A percentile compares a stretch with the other conserved stretches of the same genome.
Evolutionary conservation across 345 rosid genomes (phyloP).

Genomic region (Boechera retrofracta): DNA sequence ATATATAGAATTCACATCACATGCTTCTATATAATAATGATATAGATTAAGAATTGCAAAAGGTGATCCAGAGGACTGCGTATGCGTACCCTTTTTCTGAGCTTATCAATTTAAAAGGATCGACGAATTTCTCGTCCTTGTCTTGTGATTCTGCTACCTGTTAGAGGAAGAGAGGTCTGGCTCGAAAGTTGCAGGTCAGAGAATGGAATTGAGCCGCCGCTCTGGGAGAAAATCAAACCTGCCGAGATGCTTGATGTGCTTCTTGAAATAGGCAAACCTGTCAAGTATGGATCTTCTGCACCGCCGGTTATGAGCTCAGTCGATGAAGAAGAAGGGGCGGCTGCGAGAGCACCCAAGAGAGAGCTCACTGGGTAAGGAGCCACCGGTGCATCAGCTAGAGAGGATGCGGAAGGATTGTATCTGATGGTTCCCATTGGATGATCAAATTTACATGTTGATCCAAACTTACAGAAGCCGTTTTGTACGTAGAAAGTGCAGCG

Average conservation of each 20-base stretch:
- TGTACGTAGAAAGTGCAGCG: conserved; percentile 67
- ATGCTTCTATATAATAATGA: conserved; percentile 38
- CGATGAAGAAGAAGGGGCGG: conserved; percentile 62
- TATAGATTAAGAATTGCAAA: conserved; percentile 41
- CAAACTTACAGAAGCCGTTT: conserved; percentile 72
- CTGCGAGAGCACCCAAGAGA: conserved; percentile 58
- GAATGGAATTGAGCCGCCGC: conserved; percentile 59
- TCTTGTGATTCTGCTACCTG: conserved; percentile 70
- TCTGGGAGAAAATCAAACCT: conserved; percentile 74
- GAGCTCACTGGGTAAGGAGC: conserved; percentile 87
- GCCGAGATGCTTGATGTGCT: conserved; percentile 67
- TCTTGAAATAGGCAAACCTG: conserved; percentile 62
- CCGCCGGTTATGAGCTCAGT: conserved; percentile 68
- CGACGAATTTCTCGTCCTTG: conserved; percentile 74
- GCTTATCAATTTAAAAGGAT: conserved; percentile 55
- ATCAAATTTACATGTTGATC: conserved; percentile 76
- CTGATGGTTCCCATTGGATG: conserved; percentile 78
- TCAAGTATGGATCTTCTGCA: conserved; percentile 57
- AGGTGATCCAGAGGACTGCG: conserved; percentile 36
- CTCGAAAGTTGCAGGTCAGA: conserved; percentile 74
- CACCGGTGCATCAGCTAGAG: conserved; percentile 83
- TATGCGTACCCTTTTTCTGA: conserved; percentile 36
- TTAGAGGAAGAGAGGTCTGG: conserved; percentile 70
- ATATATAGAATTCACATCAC: conserved; percentile 33
- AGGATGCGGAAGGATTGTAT: conserved; percentile 89